Evolutionary conservation across 1,139 yeast species (phyloP).

Genomic region (Hyphopichia wangnamkhiaoensis): DNA sequence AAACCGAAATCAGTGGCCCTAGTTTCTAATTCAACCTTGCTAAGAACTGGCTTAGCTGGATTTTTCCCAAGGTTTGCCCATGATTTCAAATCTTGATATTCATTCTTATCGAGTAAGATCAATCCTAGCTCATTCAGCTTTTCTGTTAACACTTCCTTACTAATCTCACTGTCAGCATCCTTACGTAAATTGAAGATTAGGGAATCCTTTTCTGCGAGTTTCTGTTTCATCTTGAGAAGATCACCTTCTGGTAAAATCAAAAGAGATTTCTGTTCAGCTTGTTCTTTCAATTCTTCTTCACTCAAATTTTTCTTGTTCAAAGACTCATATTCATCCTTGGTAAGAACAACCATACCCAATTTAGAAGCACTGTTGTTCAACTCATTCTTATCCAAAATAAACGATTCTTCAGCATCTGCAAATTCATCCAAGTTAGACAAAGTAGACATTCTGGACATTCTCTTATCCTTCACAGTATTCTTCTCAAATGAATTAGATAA

Average conservation of each 20-base stretch:
- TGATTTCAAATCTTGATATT: slow-evolving; percentile 28
- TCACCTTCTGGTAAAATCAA: slow-evolving; percentile 26
- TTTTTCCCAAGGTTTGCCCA: slow-evolving; percentile 11
- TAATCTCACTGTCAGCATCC: slow-evolving; percentile 14
- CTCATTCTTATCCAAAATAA: slow-evolving; percentile 30
- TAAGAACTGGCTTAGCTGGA: slow-evolving; percentile 12
- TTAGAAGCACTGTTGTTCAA: slow-evolving; percentile 28
- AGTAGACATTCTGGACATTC: neutral
- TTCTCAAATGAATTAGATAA: neutral
- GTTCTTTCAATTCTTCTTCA: slow-evolving; percentile 15
- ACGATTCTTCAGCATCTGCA: slow-evolving; percentile 39
- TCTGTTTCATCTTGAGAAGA: slow-evolving; percentile 31
- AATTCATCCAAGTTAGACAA: slow-evolving; percentile 14
- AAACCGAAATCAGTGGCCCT: slow-evolving; percentile 34
- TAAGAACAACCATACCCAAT: slow-evolving; percentile 40
- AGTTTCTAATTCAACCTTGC: slow-evolving; percentile 19
- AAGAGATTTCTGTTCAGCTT: slow-evolving; percentile 16
- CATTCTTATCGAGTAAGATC: slow-evolving; percentile 27
- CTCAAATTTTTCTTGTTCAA: slow-evolving; percentile 13
- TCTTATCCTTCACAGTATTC: neutral
- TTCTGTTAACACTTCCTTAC: slow-evolving; percentile 25
- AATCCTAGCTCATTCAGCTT: slow-evolving; percentile 46
- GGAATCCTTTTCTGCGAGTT: slow-evolving; percentile 34
- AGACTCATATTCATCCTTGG: slow-evolving; percentile 20
- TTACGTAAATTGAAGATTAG: slow-evolving; percentile 26